Base-by-base conservation (phyloP, 1,284 basidiomycete genomes). In the Ustilago cynodontis region DNA sequence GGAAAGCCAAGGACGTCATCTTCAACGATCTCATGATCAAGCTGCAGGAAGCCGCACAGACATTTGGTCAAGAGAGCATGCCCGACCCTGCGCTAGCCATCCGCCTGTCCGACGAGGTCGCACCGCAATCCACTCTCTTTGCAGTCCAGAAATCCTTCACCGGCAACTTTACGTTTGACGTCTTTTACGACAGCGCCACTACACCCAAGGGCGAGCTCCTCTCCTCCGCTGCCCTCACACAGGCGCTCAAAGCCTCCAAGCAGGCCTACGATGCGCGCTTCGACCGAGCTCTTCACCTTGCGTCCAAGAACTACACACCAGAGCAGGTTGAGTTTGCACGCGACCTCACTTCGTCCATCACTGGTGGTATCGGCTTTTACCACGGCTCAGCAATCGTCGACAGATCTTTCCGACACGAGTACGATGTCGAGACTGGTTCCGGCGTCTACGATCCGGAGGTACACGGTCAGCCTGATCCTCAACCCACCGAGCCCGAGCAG, bases 361-460 rank as follows among this genome's bases (percentile, higher is more conserved):
- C 96, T 14, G 95, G 93, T 57, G 95, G 95, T 41, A 91, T 98
- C 52, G 95, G 95, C 13, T 98, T 95, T 87, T 98, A 94, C 86
- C 92, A 95, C 79, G 95, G 95, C n/a, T 90, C 89, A 3, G 94
- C 93, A 0, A 92, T 98, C 73, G 90, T 96, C 18, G 93, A 98
- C 85, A 89, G 90, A 50, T 90, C 91, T 33, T 94, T 94, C 83
- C 90, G 91, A 13, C 93, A 92, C 79, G 93, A 95, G 80, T 94
- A 94, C 91, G 94, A 96, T 81, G 85, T 83, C 28, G 91, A 72
- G 59, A 47, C 78, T 55, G 69, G 79, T 74, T 69, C 66, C 33
- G 71, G 79, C 54, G 78, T 65, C 28, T 67, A 68, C 72, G 70
- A 77, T 52, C 70, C 70, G 9, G 70, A 71, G 18, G 63, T 78